Base-by-base conservation (phyloP, 257 asterid genomes). In the Solanum chilense region DNA sequence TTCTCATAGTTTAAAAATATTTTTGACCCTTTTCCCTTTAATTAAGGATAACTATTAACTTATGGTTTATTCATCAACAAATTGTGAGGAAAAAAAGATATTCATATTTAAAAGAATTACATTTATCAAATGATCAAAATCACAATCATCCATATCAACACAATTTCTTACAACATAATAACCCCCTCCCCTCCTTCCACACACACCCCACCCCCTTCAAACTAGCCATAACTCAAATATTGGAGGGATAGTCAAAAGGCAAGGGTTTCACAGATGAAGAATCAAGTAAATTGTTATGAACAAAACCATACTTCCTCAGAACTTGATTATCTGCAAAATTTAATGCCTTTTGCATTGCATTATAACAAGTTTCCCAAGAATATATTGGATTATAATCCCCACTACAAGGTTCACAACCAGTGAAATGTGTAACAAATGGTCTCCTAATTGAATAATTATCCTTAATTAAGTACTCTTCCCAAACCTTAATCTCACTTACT, bases 301-400 rank as follows among this genome's bases (percentile, higher is more conserved):
- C 73, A 37, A 86, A 92, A 9, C 92, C 93, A 37, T 82, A 92
- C 25, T 82, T 86, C 23, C 90, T 78, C 7, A 92, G 86, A 33
- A 92, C 93, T 82, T 92, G 94, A 87, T 92, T 89, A 86, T 92
- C 94, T 1, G 92, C 94, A 76, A 88, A 92, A 66, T 90, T 92
- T 52, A 92, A 88, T 10, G 94, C 91, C 75, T 85, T 92, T 35
- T 87, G 89, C 89, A 92, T 90, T 15, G 89, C 86, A 23, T 85
- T 64, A 86, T 86, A 87, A 66, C 94, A 92, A 10, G 85, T 86
- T 56, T 89, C 83, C 25, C 89, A 88, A 13, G 78, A 62, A 14
- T 90, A 87, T 35, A 87, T 64, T 60, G 85, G 89, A 23, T 90
- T 81, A 27, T 78, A 86, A 39, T 45, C 66, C 73, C 93, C 91